These are phyloP conservation scores for Fusarium zealandicum DNA, from an alignment of 2,329 filamentous ascomycete genomes.

Conservation along the genomic window DNA sequence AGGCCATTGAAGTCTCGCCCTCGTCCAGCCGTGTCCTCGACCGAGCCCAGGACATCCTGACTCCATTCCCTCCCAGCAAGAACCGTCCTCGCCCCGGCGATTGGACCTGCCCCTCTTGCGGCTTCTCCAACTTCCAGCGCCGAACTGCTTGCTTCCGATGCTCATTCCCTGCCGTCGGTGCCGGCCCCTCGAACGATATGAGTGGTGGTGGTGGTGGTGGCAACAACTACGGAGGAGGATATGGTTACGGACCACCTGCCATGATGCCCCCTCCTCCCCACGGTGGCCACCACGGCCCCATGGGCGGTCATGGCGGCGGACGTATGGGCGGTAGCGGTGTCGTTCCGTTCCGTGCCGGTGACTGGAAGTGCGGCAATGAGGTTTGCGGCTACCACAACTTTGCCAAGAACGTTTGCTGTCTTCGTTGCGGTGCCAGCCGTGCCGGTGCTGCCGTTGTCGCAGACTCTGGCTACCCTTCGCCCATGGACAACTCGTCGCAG, in stretches of 20 bases:
- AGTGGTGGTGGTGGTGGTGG: constrained; percentile 55
- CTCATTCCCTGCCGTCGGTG: constrained; percentile 94
- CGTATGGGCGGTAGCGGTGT: constrained; percentile 84
- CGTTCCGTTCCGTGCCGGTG: constrained; percentile 96
- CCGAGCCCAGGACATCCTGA: constrained; percentile 92
- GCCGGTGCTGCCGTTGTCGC: constrained; percentile 93
- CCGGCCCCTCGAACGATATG: constrained; percentile 72
- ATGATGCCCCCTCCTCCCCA: constrained; percentile 81
- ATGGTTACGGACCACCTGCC: constrained; percentile 70
- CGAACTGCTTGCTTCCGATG: constrained; percentile 98
- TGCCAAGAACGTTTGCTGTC: constrained; percentile 97
- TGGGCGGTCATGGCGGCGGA: constrained; percentile 63
- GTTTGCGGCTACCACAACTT: constrained; percentile 99
- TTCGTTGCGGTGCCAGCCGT: constrained; percentile 93
- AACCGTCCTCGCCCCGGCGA: constrained; percentile 96
- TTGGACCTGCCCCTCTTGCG: constrained; percentile 98
- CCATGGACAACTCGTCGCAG: constrained; percentile 84
- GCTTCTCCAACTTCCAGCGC: constrained; percentile 99
- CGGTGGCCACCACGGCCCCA: constrained; percentile 67
- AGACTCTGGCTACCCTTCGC: constrained; percentile 88
- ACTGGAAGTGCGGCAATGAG: constrained; percentile 99
- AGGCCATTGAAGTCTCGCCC: constrained; percentile 97
- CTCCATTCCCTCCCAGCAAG: constrained; percentile 97
- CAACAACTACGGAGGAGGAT: constrained; percentile 64
- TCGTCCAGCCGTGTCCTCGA: constrained; percentile 97